Conservation (phyloP, 371 early-diverging fungal species). For the Mortierella sp. region DNA sequence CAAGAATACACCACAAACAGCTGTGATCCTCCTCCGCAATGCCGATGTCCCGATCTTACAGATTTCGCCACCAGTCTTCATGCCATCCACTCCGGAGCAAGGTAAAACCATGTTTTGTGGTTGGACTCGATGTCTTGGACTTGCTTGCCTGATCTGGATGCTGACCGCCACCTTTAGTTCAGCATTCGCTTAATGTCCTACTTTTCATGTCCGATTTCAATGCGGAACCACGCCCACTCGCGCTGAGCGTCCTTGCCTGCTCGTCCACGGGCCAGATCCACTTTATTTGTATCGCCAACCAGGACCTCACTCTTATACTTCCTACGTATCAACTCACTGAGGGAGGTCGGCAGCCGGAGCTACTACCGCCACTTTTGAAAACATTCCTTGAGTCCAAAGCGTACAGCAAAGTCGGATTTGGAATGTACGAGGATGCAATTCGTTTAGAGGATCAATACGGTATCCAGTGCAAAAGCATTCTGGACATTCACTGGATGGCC, state of each 20-base stretch:
- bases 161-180: conserved; percentile 15
- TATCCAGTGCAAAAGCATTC: conserved; percentile 28
- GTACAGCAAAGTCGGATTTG: conserved; percentile 47
- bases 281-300: conserved; percentile 49
- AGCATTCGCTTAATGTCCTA: conserved; percentile 45
- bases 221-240: conserved; percentile 44
- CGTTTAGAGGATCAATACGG: conserved; percentile 48
- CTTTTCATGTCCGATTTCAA: conserved; percentile 54
- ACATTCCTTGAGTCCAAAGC: conserved; percentile 44
- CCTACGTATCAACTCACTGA: conserved; percentile 44
- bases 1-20: conserved; percentile 44
- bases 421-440: conserved; percentile 40
- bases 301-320: conserved; percentile 38
- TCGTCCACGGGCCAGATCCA: conserved; percentile 51
- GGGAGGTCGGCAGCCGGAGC: conserved; percentile 34
- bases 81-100: conserved; percentile 37
- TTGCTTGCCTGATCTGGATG: neutral
- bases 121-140: neutral
- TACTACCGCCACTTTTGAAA: conserved; percentile 36
- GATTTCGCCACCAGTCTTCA: conserved; percentile 43
- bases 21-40: conserved; percentile 40
- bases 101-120: conserved; percentile 18
- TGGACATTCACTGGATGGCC: conserved; percentile 50
- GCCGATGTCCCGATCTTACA: conserved; percentile 51
- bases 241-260: conserved; percentile 41